Evolutionary conservation across 2,329 filamentous ascomycete genomes (phyloP).

Genomic region (Diaporthe vexans): DNA sequence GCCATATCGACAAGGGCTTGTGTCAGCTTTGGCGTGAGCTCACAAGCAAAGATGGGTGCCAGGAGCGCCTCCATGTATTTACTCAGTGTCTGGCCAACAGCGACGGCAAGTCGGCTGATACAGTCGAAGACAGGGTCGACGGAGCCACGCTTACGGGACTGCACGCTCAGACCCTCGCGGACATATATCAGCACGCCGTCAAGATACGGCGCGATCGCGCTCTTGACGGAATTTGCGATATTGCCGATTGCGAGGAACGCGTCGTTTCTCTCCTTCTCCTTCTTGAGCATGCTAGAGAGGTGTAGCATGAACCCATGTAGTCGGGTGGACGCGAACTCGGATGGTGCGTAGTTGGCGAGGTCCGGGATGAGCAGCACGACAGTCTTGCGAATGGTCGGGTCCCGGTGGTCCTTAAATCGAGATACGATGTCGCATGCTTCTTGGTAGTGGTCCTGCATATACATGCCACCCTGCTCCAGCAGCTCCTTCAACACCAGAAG

Average conservation of each 20-base stretch:
- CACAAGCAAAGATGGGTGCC: conserved; percentile 97
- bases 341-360: conserved; percentile 90
- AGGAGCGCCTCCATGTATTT: conserved; percentile 98
- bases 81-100: conserved; percentile 95
- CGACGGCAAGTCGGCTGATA: conserved; percentile 95
- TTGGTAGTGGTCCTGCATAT: conserved; percentile 95
- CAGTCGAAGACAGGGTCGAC: conserved; percentile 94
- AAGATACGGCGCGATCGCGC: conserved; percentile 93
- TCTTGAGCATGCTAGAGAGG: conserved; percentile 92
- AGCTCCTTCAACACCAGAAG: conserved; percentile 93
- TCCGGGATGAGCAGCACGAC: conserved; percentile 93
- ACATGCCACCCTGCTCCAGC: conserved; percentile 96
- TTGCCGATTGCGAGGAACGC: conserved; percentile 97
- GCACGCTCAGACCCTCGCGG: conserved; percentile 87
- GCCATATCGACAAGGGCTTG: conserved; percentile 98
- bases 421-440: conserved; percentile 94
- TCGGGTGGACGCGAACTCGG: conserved; percentile 89
- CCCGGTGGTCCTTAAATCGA: conserved; percentile 92
- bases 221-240: conserved; percentile 95
- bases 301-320: conserved; percentile 98
- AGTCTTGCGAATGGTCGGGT: conserved; percentile 88
- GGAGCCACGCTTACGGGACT: conserved; percentile 75
- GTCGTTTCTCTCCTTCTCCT: conserved; percentile 93
- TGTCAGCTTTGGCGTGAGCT: conserved; percentile 91
- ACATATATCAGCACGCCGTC: conserved; percentile 96